Conservation (phyloP, 345 rosid genomes). For the Sisymbrium irio region DNA sequence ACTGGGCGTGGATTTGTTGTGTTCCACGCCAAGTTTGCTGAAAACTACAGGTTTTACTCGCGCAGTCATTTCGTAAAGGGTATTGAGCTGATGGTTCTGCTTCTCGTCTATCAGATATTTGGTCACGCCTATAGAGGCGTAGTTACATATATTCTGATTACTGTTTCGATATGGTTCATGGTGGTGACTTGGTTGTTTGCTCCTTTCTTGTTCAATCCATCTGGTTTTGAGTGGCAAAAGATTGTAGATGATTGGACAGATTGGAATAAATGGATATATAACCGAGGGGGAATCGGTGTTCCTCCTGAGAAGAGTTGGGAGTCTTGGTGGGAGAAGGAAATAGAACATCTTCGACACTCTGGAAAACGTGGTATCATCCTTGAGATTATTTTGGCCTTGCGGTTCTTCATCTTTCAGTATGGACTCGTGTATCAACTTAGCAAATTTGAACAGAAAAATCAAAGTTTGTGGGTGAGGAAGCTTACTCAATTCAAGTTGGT, state of each 20-base stretch:
- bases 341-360: slow-evolving; percentile 52
- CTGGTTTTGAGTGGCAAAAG: slow-evolving; percentile 76
- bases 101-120: slow-evolving; percentile 53
- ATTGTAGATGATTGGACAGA: slow-evolving; percentile 71
- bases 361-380: slow-evolving; percentile 49
- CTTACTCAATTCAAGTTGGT: background rate
- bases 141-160: slow-evolving; percentile 49
- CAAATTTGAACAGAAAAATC: slow-evolving; percentile 32
- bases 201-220: slow-evolving; percentile 66
- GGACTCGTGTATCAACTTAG: slow-evolving; percentile 68
- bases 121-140: slow-evolving; percentile 46
- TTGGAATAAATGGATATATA: slow-evolving; percentile 63
- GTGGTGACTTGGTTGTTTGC: slow-evolving; percentile 70
- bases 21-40: slow-evolving; percentile 85
- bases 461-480: slow-evolving; percentile 49
- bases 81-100: slow-evolving; percentile 58
- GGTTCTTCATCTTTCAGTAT: slow-evolving; percentile 61
- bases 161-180: slow-evolving; percentile 60
- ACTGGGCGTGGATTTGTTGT: slow-evolving; percentile 97
- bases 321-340: slow-evolving; percentile 77
- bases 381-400: slow-evolving; percentile 51
- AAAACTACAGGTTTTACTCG: slow-evolving; percentile 65
- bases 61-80: slow-evolving; percentile 75
- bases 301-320: slow-evolving; percentile 68
- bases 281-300: slow-evolving; percentile 60